Percentiles rank a stretch among this genome's conserved stretches.
Evolutionary conservation across 306 rosid species (phyloP).

Genomic region (Argentina anserina): DNA sequence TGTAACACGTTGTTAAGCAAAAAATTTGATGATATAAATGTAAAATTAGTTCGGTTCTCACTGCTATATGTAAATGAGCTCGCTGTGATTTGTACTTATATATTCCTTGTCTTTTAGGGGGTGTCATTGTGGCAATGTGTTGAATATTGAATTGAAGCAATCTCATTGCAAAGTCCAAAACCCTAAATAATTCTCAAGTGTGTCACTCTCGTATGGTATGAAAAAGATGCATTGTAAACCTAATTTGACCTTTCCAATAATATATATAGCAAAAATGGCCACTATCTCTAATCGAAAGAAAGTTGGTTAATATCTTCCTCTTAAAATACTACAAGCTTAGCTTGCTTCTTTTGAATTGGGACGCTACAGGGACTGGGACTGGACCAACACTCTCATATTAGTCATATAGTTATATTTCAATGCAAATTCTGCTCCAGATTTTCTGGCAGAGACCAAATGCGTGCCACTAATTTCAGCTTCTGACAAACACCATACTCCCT

Average conservation of each 20-base stretch:
- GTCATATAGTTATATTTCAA: not conserved
- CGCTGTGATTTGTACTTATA: too few relatives aligned
- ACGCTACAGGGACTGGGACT: too few relatives aligned
- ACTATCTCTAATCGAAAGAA: too few relatives aligned
- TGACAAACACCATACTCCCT: not conserved
- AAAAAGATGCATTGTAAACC: too few relatives aligned
- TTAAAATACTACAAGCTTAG: not conserved
- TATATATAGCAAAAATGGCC: too few relatives aligned
- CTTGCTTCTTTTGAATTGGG: not conserved
- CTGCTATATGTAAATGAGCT: too few relatives aligned
- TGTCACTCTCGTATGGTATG: not conserved
- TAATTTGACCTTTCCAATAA: too few relatives aligned
- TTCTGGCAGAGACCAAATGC: not conserved
- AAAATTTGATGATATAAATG: too few relatives aligned
- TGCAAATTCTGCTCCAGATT: not conserved
- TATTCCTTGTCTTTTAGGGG: too few relatives aligned
- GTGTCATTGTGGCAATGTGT: not conserved
- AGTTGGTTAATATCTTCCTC: too few relatives aligned
- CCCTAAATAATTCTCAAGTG: not conserved
- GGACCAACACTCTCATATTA: not conserved
- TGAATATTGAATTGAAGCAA: not conserved
- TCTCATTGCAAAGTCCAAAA: not conserved
- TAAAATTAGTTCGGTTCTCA: too few relatives aligned
- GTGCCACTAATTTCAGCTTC: not conserved
- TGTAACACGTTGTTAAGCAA: too few relatives aligned